A percentile compares a stretch with the other conserved stretches of the same genome.
These are phyloP conservation scores for Wallacemonas collosoma DNA, from an alignment of 208 protist species.

Conservation along the genomic window DNA sequence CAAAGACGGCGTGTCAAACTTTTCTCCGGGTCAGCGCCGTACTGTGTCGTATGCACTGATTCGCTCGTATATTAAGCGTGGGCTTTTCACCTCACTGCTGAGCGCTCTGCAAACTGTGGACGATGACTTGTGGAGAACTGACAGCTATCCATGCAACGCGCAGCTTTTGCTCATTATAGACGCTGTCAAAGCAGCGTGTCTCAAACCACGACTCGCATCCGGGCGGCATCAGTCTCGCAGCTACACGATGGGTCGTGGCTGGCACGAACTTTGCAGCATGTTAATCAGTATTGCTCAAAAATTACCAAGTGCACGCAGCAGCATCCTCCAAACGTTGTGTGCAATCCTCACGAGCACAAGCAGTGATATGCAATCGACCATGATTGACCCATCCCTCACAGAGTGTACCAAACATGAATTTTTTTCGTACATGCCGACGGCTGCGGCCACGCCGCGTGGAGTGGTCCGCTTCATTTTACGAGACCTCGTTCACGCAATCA, in stretches of 20 bases:
- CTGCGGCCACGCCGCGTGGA: slow-evolving; percentile 19
- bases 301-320: not conserved
- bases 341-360: not conserved
- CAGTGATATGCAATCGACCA: not conserved
- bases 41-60: slow-evolving; percentile 1
- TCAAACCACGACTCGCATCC: not conserved
- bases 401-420: not conserved
- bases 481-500: slow-evolving; percentile 23
- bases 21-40: not conserved
- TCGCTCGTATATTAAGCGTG: slow-evolving; percentile 5
- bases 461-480: slow-evolving; percentile 34
- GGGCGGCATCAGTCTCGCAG: not conserved
- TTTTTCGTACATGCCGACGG: slow-evolving; percentile 12
- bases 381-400: not conserved
- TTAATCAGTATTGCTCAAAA: slow-evolving; percentile 3
- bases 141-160: not conserved
- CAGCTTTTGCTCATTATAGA: not conserved
- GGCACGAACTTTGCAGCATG: not conserved
- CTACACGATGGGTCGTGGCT: not conserved
- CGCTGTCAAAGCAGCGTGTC: slow-evolving; percentile 6
- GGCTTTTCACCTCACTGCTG: not conserved
- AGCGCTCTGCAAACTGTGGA: not conserved
- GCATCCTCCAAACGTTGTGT: slow-evolving; percentile 22
- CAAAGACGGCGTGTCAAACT: not conserved
- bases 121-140: not conserved